phyloP scores from a whole-genome alignment of 176 grass and related monocot species.

The Bothriochloa decipiens region DNA sequence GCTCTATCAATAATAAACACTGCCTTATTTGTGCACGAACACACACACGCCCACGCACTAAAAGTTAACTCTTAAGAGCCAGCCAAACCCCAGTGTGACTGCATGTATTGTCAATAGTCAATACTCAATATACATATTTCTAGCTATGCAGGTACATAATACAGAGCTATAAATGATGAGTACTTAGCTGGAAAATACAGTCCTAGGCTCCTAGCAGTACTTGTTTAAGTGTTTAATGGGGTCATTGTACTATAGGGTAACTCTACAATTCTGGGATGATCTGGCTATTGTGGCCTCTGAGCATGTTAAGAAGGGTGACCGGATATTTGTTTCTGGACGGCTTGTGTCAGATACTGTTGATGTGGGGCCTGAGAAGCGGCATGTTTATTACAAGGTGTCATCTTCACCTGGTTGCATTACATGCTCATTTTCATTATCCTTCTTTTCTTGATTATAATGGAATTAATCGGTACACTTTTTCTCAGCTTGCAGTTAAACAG shows the following conservation, averaged over 20 bases:
- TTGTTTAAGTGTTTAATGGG: slow-evolving; percentile 8
- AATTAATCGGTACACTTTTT: slow-evolving; percentile 22
- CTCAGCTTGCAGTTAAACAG: slow-evolving; percentile 80
- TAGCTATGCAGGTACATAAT: neutral
- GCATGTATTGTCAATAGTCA: neutral
- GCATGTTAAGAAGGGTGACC: slow-evolving; percentile 73
- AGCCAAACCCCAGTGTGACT: neutral
- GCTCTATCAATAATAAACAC: neutral
- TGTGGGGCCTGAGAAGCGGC: slow-evolving; percentile 61
- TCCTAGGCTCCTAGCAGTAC: neutral
- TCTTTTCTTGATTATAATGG: slow-evolving; percentile 33
- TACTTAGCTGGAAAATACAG: neutral
- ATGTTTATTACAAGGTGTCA: slow-evolving; percentile 85
- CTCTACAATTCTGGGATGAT: slow-evolving; percentile 89
- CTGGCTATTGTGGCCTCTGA: slow-evolving; percentile 71
- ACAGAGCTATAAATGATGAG: neutral
- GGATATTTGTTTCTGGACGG: slow-evolving; percentile 83
- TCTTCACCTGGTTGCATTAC: neutral
- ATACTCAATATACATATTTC: slow-evolving; percentile 3
- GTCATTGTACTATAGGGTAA: slow-evolving; percentile 58
- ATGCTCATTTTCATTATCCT: neutral
- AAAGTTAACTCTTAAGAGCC: neutral
- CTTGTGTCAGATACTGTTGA: slow-evolving; percentile 78
- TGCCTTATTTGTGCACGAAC: neutral
- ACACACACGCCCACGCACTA: neutral